A percentile compares a stretch with the other conserved stretches of the same genome.
phyloP scores from a whole-genome alignment of 1,284 basidiomycete species.

The Ustilago xerochloae region DNA sequence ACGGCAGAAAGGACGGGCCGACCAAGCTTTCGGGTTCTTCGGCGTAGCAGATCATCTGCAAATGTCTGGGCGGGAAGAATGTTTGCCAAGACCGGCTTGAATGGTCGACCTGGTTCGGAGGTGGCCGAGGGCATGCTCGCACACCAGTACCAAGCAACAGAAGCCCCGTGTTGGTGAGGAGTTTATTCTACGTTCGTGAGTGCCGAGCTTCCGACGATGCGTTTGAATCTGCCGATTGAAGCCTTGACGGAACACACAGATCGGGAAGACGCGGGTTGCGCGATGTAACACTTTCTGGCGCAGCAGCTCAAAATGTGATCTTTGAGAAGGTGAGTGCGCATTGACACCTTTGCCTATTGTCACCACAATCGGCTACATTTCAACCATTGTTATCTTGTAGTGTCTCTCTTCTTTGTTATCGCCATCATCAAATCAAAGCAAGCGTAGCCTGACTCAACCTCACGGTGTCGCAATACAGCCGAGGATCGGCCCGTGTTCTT shows the following conservation, averaged over 20 bases:
- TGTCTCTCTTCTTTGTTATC: no score
- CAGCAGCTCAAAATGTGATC: constrained; percentile 30
- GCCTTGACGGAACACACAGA: background rate
- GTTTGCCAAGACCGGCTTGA: background rate
- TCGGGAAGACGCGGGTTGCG: constrained; percentile 15
- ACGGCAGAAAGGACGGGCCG: no score
- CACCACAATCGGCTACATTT: no score
- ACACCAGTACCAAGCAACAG: no score
- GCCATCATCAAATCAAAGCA: no score
- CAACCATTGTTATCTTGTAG: background rate
- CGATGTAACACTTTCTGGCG: constrained; percentile 11
- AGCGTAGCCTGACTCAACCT: no score
- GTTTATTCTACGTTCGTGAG: background rate
- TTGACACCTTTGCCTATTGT: no score
- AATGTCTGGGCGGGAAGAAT: background rate
- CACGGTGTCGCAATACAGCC: no score
- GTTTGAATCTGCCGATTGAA: constrained; percentile 14
- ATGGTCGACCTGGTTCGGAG: background rate
- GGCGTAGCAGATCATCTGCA: no score
- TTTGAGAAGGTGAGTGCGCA: constrained; percentile 11
- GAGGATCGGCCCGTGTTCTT: no score
- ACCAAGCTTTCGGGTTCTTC: no score
- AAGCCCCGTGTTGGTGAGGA: background rate
- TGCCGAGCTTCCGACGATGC: constrained; percentile 32
- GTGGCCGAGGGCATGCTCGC: background rate